These are phyloP conservation scores for Sclerotinia minor DNA, from an alignment of 2,329 filamentous ascomycete species.

Conservation along the genomic window DNA sequence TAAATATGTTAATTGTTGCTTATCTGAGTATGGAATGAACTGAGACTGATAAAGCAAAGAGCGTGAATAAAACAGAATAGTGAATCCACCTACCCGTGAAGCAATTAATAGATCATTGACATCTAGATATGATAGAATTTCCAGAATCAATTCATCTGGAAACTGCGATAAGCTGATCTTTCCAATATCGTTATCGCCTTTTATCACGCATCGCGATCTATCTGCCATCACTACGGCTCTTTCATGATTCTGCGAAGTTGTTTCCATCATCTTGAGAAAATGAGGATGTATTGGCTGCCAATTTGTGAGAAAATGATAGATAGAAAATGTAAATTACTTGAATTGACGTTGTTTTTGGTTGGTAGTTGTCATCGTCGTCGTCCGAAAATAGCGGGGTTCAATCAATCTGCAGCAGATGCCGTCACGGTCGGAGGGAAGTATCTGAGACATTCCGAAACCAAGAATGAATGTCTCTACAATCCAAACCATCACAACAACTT, in stretches of 20 bases:
- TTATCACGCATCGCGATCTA: not conserved
- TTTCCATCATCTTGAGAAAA: not conserved
- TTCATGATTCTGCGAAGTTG: not conserved
- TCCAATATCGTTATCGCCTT: conserved; percentile 1
- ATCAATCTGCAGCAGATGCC: conserved; percentile 18
- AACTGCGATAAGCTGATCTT: conserved; percentile 18
- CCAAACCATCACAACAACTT: not conserved
- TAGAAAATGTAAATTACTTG: not conserved
- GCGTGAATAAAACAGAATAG: not conserved
- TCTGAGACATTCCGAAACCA: conserved; percentile 25
- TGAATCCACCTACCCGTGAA: conserved; percentile 14
- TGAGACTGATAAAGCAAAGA: too few relatives aligned
- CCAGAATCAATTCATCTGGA: conserved; percentile 46
- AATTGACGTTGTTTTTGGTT: not conserved
- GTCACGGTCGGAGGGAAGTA: conserved; percentile 9
- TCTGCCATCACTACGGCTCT: not conserved
- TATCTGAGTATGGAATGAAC: not conserved
- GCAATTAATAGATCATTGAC: conserved; percentile 44
- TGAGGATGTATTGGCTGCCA: not conserved
- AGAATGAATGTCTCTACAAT: conserved; percentile 6
- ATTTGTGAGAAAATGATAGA: not conserved
- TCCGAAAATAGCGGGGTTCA: conserved; percentile 18
- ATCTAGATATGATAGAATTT: conserved; percentile 47
- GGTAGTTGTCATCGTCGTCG: not conserved
- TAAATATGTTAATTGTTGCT: not conserved